A percentile compares a stretch with the other conserved stretches of the same genome.
These are phyloP conservation scores for Lachancea meyersii DNA, from an alignment of 805 yeast genomes.

Conservation along the genomic window DNA sequence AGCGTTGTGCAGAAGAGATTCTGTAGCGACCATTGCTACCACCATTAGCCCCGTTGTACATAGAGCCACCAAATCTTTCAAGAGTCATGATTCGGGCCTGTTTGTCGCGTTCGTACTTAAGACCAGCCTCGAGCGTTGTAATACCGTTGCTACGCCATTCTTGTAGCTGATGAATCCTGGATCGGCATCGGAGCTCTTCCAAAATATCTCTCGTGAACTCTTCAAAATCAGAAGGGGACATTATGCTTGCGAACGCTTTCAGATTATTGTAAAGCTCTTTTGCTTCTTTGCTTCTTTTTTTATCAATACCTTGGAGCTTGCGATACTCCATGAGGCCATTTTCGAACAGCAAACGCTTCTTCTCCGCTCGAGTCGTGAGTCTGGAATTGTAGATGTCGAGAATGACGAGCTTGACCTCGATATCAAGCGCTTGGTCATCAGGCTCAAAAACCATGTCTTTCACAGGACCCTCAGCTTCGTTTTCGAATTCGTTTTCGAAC, in stretches of 20 bases:
- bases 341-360: conserved; percentile 73
- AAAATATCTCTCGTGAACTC: conserved; percentile 66
- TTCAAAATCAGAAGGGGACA: conserved; percentile 77
- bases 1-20: conserved; percentile 25
- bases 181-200: conserved; percentile 70
- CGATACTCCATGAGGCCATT: conserved; percentile 81
- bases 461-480: conserved; percentile 90
- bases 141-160: conserved; percentile 91
- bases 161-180: conserved; percentile 82
- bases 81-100: conserved; percentile 55
- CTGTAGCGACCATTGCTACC: conserved; percentile 25
- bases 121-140: conserved; percentile 74
- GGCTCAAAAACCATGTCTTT: conserved; percentile 95
- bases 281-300: conserved; percentile 82
- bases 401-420: conserved; percentile 81
- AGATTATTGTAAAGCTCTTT: conserved; percentile 70
- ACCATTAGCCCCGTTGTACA: conserved; percentile 22
- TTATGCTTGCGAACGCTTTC: conserved; percentile 73
- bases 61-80: conserved; percentile 43
- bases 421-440: conserved; percentile 82
- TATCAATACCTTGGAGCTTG: conserved; percentile 72
- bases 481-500: conserved; percentile 93
- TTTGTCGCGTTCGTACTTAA: conserved; percentile 84
- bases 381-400: conserved; percentile 86
- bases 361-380: conserved; percentile 85